Percentiles rank a stretch among this genome's conserved stretches.
Evolutionary conservation across 2,329 filamentous ascomycete species (phyloP).

Genomic region (Pestalotiopsis sp.): DNA sequence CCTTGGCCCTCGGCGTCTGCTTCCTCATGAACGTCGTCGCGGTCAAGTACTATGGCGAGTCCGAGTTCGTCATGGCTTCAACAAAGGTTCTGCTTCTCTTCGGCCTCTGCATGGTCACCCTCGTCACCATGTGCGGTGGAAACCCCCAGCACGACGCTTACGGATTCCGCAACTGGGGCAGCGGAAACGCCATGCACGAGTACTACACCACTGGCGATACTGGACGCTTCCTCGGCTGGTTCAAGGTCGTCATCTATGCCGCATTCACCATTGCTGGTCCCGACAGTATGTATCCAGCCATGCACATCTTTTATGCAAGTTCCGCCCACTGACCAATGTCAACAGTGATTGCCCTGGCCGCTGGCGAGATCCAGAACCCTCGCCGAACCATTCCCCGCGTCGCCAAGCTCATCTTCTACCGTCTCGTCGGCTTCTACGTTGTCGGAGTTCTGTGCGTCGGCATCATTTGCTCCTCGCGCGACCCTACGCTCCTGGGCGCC

Average conservation of each 20-base stretch:
- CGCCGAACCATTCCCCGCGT: slow-evolving; percentile 60
- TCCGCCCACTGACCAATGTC: neutral
- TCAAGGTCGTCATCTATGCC: slow-evolving; percentile 54
- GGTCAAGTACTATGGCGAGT: slow-evolving; percentile 47
- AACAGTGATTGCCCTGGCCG: slow-evolving; percentile 47
- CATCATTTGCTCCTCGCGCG: slow-evolving; percentile 61
- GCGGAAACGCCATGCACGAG: slow-evolving; percentile 18
- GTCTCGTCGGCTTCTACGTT: slow-evolving; percentile 64
- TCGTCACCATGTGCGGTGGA: slow-evolving; percentile 65
- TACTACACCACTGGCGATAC: slow-evolving; percentile 42
- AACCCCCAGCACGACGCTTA: slow-evolving; percentile 60
- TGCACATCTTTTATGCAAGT: neutral
- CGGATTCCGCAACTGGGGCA: slow-evolving; percentile 54
- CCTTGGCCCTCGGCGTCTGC: slow-evolving; percentile 48
- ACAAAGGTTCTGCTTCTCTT: slow-evolving; percentile 51
- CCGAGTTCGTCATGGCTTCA: slow-evolving; percentile 60
- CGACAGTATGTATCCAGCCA: slow-evolving; percentile 33
- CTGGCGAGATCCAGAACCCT: slow-evolving; percentile 55
- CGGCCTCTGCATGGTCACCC: slow-evolving; percentile 61
- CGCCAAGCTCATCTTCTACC: slow-evolving; percentile 66
- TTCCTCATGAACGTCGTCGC: slow-evolving; percentile 50
- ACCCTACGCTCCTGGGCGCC: slow-evolving; percentile 55
- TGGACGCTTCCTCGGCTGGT: slow-evolving; percentile 60
- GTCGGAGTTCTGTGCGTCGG: slow-evolving; percentile 62
- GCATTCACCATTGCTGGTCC: slow-evolving; percentile 62